A percentile compares a stretch with the other conserved stretches of the same genome.
Conservation (phyloP, 2,329 filamentous ascomycete species). For the Calcarisporium arbuscula region DNA sequence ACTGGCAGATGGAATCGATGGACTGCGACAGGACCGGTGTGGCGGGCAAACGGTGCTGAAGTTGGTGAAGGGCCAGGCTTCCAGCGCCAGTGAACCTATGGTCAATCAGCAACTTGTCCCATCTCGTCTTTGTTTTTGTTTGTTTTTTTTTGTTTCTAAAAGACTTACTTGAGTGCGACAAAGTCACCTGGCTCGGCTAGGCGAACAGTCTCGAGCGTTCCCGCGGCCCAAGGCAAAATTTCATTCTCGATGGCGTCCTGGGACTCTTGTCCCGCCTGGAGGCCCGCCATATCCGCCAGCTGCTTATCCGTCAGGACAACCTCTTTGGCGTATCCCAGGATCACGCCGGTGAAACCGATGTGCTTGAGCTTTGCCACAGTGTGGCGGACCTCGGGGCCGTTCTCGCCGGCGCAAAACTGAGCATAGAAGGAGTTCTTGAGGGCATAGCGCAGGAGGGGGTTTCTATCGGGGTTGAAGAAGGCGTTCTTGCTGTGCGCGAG, state of each 20-base stretch:
- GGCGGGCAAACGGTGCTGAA: slow-evolving; percentile 58
- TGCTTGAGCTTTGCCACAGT: slow-evolving; percentile 61
- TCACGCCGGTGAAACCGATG: slow-evolving; percentile 77
- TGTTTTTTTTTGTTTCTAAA: slow-evolving; percentile 2
- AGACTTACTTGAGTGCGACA: slow-evolving; percentile 54
- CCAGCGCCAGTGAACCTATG: slow-evolving; percentile 74
- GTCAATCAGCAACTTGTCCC: too few relatives aligned
- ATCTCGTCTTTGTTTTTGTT: too few relatives aligned
- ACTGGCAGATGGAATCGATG: slow-evolving; percentile 68
- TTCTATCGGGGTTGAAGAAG: slow-evolving; percentile 67
- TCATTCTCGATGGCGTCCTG: slow-evolving; percentile 49
- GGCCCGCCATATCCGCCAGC: slow-evolving; percentile 34
- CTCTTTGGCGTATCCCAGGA: slow-evolving; percentile 78
- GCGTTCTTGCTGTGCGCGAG: slow-evolving; percentile 64
- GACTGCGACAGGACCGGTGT: slow-evolving; percentile 59
- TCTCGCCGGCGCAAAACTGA: slow-evolving; percentile 86
- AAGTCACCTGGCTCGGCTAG: slow-evolving; percentile 60
- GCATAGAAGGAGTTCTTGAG: slow-evolving; percentile 82
- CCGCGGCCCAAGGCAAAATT: slow-evolving; percentile 64
- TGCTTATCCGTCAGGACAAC: slow-evolving; percentile 61
- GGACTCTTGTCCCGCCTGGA: slow-evolving; percentile 40
- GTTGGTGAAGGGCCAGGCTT: slow-evolving; percentile 59
- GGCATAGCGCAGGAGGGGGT: slow-evolving; percentile 61
- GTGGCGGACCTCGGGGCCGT: slow-evolving; percentile 55
- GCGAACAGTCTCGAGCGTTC: slow-evolving; percentile 66